Evolutionary conservation across 495 filamentous ascomycete species (phyloP).

Genomic region (Rostrohypoxylon terebratum): DNA sequence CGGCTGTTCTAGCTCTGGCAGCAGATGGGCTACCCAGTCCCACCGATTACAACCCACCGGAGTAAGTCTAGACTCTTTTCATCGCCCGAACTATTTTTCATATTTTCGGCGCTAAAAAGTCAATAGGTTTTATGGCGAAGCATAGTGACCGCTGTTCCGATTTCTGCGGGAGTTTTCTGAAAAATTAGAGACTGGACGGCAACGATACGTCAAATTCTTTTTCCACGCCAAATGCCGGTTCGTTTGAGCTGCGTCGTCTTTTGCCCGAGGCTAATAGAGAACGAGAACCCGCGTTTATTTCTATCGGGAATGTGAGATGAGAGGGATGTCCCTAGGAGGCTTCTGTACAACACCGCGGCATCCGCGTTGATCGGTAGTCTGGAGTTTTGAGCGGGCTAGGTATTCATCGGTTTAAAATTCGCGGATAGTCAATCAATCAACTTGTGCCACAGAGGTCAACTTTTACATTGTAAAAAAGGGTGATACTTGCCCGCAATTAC

Average conservation of each 20-base stretch:
- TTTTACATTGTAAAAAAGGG: not conserved
- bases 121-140: conserved; percentile 52
- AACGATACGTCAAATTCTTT: conserved; percentile 2
- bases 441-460: not conserved
- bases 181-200: not conserved
- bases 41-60: conserved; percentile 51
- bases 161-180: not conserved
- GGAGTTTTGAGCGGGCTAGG: conserved; percentile 42
- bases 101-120: conserved; percentile 20
- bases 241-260: conserved; percentile 24
- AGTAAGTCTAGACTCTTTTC: conserved; percentile 47
- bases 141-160: conserved; percentile 27
- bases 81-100: conserved; percentile 9
- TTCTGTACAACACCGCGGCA: conserved; percentile 37
- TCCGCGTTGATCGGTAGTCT: conserved; percentile 37
- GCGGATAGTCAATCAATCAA: conserved; percentile 26
- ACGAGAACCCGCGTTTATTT: conserved; percentile 38
- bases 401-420: conserved; percentile 31
- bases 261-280: conserved; percentile 34
- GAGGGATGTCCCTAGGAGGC: conserved; percentile 9
- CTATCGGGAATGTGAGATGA: conserved; percentile 15
- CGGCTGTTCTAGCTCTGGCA: conserved; percentile 55
- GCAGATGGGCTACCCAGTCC: conserved; percentile 52
- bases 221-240: conserved; percentile 13
- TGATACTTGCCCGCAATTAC: not conserved